Percentiles rank a stretch among this genome's conserved stretches.
Evolutionary conservation across 179 eudicot species (phyloP).

Genomic region (Patellifolia procumbens): DNA sequence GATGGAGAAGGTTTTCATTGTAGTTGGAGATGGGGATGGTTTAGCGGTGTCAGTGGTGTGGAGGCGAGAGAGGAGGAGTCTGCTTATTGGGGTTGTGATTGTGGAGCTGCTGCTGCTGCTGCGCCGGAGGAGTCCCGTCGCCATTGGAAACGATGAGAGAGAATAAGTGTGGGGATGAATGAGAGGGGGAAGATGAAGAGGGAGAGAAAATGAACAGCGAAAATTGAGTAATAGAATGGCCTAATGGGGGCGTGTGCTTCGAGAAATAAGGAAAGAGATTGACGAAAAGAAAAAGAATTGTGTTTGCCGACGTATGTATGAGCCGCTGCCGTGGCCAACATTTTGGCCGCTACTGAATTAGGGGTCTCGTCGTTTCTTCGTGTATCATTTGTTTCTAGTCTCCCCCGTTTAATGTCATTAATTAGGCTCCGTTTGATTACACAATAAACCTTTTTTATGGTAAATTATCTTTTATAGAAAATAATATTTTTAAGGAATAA

Average conservation of each 20-base stretch:
- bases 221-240: too few relatives aligned
- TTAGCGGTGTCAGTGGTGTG: conserved; percentile 54
- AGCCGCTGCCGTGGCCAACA: conserved; percentile 1
- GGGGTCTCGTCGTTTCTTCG: conserved; percentile 17
- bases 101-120: conserved; percentile 27
- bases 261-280: not conserved
- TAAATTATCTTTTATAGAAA: too few relatives aligned
- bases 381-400: conserved; percentile 11
- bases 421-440: too few relatives aligned
- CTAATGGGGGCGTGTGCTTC: not conserved
- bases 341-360: conserved; percentile 8
- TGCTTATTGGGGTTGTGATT: conserved; percentile 29
- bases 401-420: too few relatives aligned
- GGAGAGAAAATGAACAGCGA: not conserved
- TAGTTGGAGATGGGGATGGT: conserved; percentile 19
- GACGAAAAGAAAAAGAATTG: not conserved
- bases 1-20: conserved; percentile 76
- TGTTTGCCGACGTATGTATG: too few relatives aligned
- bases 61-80: conserved; percentile 33
- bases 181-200: not conserved
- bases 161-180: not conserved
- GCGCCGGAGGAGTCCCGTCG: conserved; percentile 60
- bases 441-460: too few relatives aligned
- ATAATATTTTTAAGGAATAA: too few relatives aligned
- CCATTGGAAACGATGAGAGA: conserved; percentile 41